phyloP scores from a whole-genome alignment of 2,329 filamentous ascomycete genomes.

The Fusarium nodosum region DNA sequence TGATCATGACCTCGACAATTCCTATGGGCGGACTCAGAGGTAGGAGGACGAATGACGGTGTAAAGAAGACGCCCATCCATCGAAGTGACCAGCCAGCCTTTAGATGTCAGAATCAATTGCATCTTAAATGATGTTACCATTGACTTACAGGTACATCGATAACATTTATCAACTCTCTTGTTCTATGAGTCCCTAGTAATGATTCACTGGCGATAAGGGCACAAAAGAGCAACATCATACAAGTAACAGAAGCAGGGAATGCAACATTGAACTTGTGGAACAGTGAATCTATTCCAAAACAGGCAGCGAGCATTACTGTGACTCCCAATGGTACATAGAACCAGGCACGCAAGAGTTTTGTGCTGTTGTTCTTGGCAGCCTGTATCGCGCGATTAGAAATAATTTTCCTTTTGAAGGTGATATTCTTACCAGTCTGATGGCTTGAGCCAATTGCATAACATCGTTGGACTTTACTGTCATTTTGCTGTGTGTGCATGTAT shows the following conservation, averaged over 20 bases:
- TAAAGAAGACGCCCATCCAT: constrained; percentile 72
- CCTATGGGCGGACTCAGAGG: constrained; percentile 69
- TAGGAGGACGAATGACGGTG: constrained; percentile 70
- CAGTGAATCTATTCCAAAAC: constrained; percentile 61
- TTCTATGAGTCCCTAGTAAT: constrained; percentile 63
- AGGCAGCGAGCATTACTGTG: constrained; percentile 57
- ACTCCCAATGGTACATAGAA: constrained; percentile 64
- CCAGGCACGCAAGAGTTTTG: constrained; percentile 56
- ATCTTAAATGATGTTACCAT: background rate
- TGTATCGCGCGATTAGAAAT: constrained; percentile 27
- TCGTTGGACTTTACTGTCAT: constrained; percentile 38
- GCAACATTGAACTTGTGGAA: constrained; percentile 62
- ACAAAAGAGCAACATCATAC: constrained; percentile 67
- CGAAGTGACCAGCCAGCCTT: constrained; percentile 69
- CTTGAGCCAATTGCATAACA: constrained; percentile 37
- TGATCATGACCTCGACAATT: constrained; percentile 68
- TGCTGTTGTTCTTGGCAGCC: constrained; percentile 36
- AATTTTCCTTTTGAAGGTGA: background rate
- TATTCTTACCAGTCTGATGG: constrained; percentile 42
- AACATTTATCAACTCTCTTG: constrained; percentile 61
- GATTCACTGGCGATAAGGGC: constrained; percentile 62
- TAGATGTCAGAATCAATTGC: constrained; percentile 5
- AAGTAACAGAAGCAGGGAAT: constrained; percentile 72
- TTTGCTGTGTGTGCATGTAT: constrained; percentile 8
- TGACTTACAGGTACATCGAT: constrained; percentile 67